Evolutionary conservation across 2,329 filamentous ascomycete species (phyloP).

Genomic region (Dactylonectria macrodidyma): DNA sequence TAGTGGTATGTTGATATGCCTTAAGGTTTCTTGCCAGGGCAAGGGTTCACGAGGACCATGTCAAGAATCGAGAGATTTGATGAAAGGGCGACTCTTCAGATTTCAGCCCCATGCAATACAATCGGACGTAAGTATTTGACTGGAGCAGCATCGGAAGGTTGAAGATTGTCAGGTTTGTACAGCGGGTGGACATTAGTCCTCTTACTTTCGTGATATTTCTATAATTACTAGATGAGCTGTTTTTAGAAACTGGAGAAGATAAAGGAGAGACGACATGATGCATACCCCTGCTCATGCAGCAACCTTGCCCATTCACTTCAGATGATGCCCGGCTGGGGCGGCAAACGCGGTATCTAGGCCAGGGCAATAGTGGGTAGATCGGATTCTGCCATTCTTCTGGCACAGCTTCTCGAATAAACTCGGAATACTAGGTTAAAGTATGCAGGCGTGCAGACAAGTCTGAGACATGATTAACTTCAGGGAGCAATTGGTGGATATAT

Average conservation of each 20-base stretch:
- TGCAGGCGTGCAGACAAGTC: background rate
- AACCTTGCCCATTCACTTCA: background rate
- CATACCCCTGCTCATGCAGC: background rate
- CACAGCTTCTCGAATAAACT: background rate
- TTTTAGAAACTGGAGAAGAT: background rate
- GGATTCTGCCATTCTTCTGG: background rate
- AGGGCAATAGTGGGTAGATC: background rate
- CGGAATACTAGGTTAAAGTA: background rate
- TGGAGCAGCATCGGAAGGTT: background rate
- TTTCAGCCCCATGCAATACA: background rate
- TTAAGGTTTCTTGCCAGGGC: background rate
- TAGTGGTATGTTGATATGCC: background rate
- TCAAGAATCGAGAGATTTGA: background rate
- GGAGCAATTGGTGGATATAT: slow-evolving; percentile 10
- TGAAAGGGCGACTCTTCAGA: background rate
- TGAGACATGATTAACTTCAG: background rate
- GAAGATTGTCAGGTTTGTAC: background rate
- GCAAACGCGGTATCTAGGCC: background rate
- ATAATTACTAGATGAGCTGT: background rate
- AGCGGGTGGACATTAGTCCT: background rate
- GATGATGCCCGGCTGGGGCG: background rate
- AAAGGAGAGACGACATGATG: background rate
- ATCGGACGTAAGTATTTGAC: background rate
- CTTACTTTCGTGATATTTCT: background rate
- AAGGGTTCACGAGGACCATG: background rate